A percentile compares a stretch with the other conserved stretches of the same genome.
Evolutionary conservation across 805 yeast species (phyloP).

Genomic region (Monosporozyma siamensis): DNA sequence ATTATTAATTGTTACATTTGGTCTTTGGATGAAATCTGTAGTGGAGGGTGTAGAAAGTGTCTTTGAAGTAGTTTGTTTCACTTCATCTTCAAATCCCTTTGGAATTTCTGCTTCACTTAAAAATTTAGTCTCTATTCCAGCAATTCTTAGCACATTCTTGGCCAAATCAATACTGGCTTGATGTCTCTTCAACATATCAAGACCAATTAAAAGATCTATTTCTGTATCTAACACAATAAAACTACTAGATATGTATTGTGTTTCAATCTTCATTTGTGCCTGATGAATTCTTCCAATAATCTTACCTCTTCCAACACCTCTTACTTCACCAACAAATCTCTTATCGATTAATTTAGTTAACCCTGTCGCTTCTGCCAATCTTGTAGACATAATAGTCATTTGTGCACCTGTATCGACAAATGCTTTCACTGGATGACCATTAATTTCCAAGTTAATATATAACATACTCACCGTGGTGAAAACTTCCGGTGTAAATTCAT

Average conservation of each 20-base stretch:
- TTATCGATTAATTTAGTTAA: slow-evolving; percentile 66
- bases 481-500: slow-evolving; percentile 83
- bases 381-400: slow-evolving; percentile 71
- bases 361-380: slow-evolving; percentile 64
- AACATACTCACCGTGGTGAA: slow-evolving; percentile 80
- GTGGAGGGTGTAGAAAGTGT: background rate
- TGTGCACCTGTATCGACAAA: slow-evolving; percentile 98
- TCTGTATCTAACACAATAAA: slow-evolving; percentile 61
- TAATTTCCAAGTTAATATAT: slow-evolving; percentile 66
- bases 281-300: slow-evolving; percentile 82
- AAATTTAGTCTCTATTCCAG: slow-evolving; percentile 64
- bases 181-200: slow-evolving; percentile 86
- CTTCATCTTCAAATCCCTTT: slow-evolving; percentile 7
- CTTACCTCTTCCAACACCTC: slow-evolving; percentile 79
- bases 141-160: slow-evolving; percentile 55
- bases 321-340: slow-evolving; percentile 72
- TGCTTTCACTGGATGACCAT: slow-evolving; percentile 76
- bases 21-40: too few species aligned
- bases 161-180: slow-evolving; percentile 73
- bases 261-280: slow-evolving; percentile 74
- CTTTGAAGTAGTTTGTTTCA: background rate
- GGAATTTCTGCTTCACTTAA: slow-evolving; percentile 66
- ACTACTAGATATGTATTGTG: slow-evolving; percentile 52
- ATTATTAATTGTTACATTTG: too few species aligned
- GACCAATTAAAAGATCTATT: slow-evolving; percentile 66